phyloP scores from a whole-genome alignment of 75 land plant species.

The Isoetes taiwanensis region DNA sequence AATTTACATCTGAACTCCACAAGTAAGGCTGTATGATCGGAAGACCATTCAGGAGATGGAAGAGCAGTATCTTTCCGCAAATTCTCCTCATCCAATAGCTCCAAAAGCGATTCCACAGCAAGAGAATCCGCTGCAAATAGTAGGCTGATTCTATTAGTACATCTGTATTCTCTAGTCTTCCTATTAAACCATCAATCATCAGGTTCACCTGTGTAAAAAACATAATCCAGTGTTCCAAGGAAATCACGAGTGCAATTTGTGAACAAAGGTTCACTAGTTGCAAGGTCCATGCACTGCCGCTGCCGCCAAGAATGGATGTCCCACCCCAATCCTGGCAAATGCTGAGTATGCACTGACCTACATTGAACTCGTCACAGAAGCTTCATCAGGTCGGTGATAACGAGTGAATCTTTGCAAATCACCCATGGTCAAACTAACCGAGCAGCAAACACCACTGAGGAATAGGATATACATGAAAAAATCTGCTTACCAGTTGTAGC shows the following conservation, averaged over 20 bases:
- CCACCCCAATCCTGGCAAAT: constrained; percentile 41
- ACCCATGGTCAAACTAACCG: too few relatives aligned
- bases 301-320: constrained; percentile 34
- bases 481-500: constrained; percentile 53
- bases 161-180: background rate
- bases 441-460: too few relatives aligned
- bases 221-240: constrained; percentile 89
- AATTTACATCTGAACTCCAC: constrained; percentile 83
- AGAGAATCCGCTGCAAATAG: constrained; percentile 65
- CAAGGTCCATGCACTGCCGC: constrained; percentile 56
- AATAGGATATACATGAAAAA: too few relatives aligned
- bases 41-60: constrained; percentile 98
- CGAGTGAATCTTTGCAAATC: too few relatives aligned
- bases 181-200: background rate
- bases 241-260: constrained; percentile 94
- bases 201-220: constrained; percentile 74
- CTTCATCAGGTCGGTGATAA: too few relatives aligned
- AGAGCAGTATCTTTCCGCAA: constrained; percentile 90
- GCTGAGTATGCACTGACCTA: constrained; percentile 94
- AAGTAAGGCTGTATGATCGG: constrained; percentile 89
- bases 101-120: constrained; percentile 71
- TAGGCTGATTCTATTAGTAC: background rate
- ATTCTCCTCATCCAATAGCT: constrained; percentile 87
- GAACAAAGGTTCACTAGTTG: constrained; percentile 78
- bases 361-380: too few relatives aligned